These are phyloP conservation scores for Arthrobotrys musiformis DNA, from an alignment of 2,329 filamentous ascomycete species.

Conservation along the genomic window DNA sequence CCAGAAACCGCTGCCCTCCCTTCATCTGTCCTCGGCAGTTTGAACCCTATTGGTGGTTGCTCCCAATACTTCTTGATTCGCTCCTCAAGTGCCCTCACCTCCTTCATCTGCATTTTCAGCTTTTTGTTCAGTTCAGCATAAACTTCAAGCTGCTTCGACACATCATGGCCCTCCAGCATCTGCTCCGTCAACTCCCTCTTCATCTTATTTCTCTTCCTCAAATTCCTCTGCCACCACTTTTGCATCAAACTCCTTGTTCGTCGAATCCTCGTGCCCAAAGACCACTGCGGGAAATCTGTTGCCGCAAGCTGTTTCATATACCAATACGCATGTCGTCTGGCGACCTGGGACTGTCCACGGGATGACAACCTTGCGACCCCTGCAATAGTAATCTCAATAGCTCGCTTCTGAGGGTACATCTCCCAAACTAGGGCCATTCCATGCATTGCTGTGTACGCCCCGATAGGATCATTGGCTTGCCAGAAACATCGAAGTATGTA, in stretches of 20 bases:
- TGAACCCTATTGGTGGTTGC: conserved; percentile 23
- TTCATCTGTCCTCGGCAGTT: conserved; percentile 25
- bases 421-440: conserved; percentile 49
- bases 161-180: conserved; percentile 6
- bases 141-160: conserved; percentile 7
- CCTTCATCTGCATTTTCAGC: neutral
- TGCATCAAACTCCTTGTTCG: conserved; percentile 19
- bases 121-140: neutral
- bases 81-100: conserved; percentile 2
- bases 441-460: conserved; percentile 49
- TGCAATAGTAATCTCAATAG: conserved; percentile 32
- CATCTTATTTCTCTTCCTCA: conserved; percentile 6
- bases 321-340: conserved; percentile 39
- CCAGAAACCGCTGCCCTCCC: conserved; percentile 29
- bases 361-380: conserved; percentile 31
- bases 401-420: neutral
- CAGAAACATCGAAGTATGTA: conserved; percentile 41
- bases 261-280: neutral
- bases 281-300: conserved; percentile 14
- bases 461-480: conserved; percentile 30
- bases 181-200: neutral
- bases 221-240: conserved; percentile 17
- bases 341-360: neutral
- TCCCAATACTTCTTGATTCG: conserved; percentile 37
- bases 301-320: conserved; percentile 41